phyloP scores from a whole-genome alignment of 352 stramenopile genomes.

The Poterioochromonas sp. region DNA sequence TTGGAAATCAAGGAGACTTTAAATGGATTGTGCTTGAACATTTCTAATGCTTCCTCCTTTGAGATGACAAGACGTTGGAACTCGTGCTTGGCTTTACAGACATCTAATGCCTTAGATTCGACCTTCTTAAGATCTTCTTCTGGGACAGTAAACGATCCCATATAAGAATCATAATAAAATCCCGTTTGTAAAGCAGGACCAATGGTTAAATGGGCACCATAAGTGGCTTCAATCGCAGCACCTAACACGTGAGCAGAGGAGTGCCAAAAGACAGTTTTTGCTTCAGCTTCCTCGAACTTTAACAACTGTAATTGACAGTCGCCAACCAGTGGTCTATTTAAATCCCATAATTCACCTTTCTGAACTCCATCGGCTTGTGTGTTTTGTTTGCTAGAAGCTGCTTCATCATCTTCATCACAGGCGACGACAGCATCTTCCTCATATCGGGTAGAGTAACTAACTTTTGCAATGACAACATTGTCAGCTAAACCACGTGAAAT shows the following conservation, averaged over 20 bases:
- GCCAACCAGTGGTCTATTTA: constrained; percentile 89
- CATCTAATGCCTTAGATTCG: constrained; percentile 29
- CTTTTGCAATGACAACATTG: constrained; percentile 77
- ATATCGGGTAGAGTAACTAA: constrained; percentile 57
- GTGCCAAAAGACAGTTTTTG: constrained; percentile 89
- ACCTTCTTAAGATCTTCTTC: constrained; percentile 53
- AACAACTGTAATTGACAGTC: constrained; percentile 89
- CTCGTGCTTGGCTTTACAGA: constrained; percentile 34
- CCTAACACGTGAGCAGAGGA: constrained; percentile 92
- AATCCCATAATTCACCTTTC: constrained; percentile 81
- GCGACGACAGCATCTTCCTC: constrained; percentile 28
- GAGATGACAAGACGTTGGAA: constrained; percentile 90
- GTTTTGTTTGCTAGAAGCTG: constrained; percentile 43
- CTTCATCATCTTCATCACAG: constrained; percentile 44
- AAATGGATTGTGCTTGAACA: constrained; percentile 98
- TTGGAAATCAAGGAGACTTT: constrained; percentile 85
- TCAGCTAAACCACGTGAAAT: constrained; percentile 92
- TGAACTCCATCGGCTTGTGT: constrained; percentile 37
- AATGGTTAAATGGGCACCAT: constrained; percentile 91
- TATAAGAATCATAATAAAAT: constrained; percentile 99
- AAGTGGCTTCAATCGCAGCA: constrained; percentile 89
- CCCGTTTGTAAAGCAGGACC: constrained; percentile 88
- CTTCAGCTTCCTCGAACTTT: constrained; percentile 94
- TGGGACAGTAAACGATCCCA: constrained; percentile 64
- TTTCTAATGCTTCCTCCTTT: constrained; percentile 93